phyloP scores from a whole-genome alignment of 148 eudicot genomes.

The Rhododendron simsii region DNA sequence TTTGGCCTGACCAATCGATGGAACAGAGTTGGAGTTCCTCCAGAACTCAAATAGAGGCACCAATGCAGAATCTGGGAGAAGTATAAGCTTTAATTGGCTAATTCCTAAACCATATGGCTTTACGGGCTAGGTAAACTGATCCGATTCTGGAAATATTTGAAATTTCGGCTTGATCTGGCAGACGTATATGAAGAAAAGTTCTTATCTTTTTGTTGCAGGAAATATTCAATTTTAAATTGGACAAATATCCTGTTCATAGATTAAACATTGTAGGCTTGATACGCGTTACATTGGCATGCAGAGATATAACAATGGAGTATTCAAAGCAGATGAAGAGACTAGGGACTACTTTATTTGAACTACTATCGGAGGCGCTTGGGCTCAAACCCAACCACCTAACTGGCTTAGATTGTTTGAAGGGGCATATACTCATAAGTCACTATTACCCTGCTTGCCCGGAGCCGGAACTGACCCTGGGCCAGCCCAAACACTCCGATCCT shows the following conservation, averaged over 20 bases:
- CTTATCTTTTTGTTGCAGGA: not conserved
- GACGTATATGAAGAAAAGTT: not conserved
- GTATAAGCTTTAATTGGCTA: not conserved
- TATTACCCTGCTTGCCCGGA: slow-evolving; percentile 55
- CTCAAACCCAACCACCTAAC: slow-evolving; percentile 13
- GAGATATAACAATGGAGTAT: slow-evolving; percentile 14
- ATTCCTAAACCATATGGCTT: not conserved
- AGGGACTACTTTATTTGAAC: slow-evolving; percentile 10
- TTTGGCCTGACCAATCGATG: not conserved
- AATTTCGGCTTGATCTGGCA: not conserved
- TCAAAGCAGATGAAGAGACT: not conserved
- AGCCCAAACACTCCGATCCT: slow-evolving; percentile 32
- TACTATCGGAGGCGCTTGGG: slow-evolving; percentile 21
- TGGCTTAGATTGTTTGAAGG: slow-evolving; percentile 16
- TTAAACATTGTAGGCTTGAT: not conserved
- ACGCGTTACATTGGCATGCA: not conserved
- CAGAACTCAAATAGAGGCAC: not conserved
- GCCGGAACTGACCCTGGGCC: slow-evolving; percentile 39
- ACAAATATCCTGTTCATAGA: not conserved
- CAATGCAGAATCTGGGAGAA: not conserved
- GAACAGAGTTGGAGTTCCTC: not conserved
- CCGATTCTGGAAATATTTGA: not conserved
- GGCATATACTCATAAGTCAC: slow-evolving; percentile 20
- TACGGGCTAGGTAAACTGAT: not conserved
- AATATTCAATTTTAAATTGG: not conserved